Evolutionary conservation across 106 monocot genomes (phyloP).

Genomic region (Dendrobium nobile): DNA sequence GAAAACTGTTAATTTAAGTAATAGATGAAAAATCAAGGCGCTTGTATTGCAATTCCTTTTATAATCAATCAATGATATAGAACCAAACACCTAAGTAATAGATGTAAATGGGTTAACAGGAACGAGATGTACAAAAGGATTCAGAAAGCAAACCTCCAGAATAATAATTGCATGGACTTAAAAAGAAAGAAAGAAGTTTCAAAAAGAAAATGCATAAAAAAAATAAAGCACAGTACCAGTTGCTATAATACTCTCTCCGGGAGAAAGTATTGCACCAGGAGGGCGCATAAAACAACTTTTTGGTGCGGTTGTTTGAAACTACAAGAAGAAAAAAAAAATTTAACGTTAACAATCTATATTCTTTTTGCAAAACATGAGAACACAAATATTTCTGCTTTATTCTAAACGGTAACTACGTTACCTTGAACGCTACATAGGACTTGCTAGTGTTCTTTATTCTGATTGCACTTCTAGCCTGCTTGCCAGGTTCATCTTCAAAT

Average conservation of each 20-base stretch:
- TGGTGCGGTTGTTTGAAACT: slow-evolving; percentile 48
- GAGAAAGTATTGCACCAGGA: slow-evolving; percentile 33
- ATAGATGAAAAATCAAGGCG: background rate
- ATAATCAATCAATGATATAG: background rate
- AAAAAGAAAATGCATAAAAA: background rate
- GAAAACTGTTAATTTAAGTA: slow-evolving; percentile 14
- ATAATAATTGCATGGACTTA: background rate
- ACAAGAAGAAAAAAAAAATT: background rate
- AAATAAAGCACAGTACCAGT: slow-evolving; percentile 19
- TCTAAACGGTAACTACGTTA: background rate
- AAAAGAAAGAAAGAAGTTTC: background rate
- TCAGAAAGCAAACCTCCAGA: background rate
- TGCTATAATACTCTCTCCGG: slow-evolving; percentile 39
- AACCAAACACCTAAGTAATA: background rate
- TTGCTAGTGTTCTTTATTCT: slow-evolving; percentile 41
- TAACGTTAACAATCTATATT: background rate
- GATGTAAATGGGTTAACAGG: background rate
- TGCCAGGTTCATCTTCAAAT: slow-evolving; percentile 36
- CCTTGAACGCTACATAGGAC: slow-evolving; percentile 45
- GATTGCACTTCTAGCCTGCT: slow-evolving; percentile 41
- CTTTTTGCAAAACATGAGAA: background rate
- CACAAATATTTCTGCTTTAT: background rate
- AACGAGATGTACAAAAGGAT: background rate
- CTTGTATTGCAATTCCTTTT: background rate
- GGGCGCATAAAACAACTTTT: slow-evolving; percentile 56